Evolutionary conservation across 352 stramenopile genomes (phyloP), one percentile per base, ranked within the genome.

Genomic region (Nannochloropsis limnetica): DNA sequence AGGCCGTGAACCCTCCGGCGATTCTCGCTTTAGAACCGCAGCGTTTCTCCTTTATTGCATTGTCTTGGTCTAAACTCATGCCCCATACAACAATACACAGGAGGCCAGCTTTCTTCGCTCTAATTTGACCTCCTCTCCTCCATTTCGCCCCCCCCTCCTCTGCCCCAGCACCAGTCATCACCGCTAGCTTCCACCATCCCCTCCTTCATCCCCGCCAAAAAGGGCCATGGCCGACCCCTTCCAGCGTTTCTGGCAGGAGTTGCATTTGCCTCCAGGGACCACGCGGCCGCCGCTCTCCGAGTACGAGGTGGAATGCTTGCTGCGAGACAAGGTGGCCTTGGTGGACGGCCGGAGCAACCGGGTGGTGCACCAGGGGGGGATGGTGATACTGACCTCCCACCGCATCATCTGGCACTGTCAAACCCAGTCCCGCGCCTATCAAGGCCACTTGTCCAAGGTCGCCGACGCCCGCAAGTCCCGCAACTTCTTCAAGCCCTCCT

Each of bases 331-430:
- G 3, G 61, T 74, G 61, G n/a, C 61, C 61, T 20, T 74, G 20
- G 20, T 74, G 15, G 61, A 74, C 61, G 61, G 61, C n/a, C 61
- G 61, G n/a, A 74, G 61, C 61, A 74, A 74, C 25, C 61, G 20
- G 22, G 25, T 74, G n/a, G 61, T 74, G 25, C 74, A 86, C 3
- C 27, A 54, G 25, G 82, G 81, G 28, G 84, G 84, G 43, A 83
- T 67, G 31, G 84, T 79, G 20, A 85, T 83, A 17, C 68, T 87
- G 20, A 87, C 84, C n/a, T 86, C 84, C 11, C 84, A 87, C 54
- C 37, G 84, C 22, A 79, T 87, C 20, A 80, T 87, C 25, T 86
- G 83, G 83, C 68, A 81, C 31, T 67, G 80, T 22, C 28, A 68
- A 23, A 83, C 20, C 37, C 29, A 68, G 80, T 81, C 54, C 68